Percentiles rank a stretch among this genome's conserved stretches.
These are phyloP conservation scores for Curvularia hawaiiensis DNA, from an alignment of 2,329 filamentous ascomycete genomes.

Conservation along the genomic window DNA sequence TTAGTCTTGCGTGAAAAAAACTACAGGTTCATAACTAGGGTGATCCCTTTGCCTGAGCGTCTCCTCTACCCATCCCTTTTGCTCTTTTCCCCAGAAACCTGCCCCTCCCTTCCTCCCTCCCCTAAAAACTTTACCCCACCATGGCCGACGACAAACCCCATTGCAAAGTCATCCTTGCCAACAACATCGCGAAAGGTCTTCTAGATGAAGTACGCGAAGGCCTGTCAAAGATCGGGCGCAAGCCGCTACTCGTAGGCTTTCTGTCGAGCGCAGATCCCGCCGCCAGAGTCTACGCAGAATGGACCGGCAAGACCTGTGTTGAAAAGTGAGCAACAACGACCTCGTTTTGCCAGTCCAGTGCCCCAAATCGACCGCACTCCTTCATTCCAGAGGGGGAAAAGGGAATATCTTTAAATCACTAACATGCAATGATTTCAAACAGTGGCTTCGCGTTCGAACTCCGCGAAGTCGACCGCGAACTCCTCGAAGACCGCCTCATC, in stretches of 20 bases:
- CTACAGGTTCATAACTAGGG: no score
- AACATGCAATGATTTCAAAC: background rate
- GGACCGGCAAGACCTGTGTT: conserved; percentile 93
- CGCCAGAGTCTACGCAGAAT: conserved; percentile 92
- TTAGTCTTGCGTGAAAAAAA: background rate
- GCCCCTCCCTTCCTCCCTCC: background rate
- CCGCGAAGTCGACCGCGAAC: conserved; percentile 81
- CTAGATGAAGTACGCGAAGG: conserved; percentile 78
- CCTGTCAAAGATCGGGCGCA: conserved; percentile 70
- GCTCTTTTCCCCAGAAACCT: conserved; percentile 1
- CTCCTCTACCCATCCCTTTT: background rate
- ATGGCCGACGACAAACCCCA: conserved; percentile 52
- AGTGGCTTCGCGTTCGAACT: conserved; percentile 92
- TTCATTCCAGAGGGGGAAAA: background rate
- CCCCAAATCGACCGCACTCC: background rate
- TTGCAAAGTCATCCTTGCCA: conserved; percentile 93
- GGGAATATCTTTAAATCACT: background rate
- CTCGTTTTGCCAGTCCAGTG: background rate
- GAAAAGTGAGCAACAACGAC: conserved; percentile 74
- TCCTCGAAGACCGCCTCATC: conserved; percentile 86
- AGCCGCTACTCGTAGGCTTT: conserved; percentile 86
- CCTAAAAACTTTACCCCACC: conserved; percentile 21
- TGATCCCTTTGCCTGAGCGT: background rate
- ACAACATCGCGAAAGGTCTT: conserved; percentile 82
- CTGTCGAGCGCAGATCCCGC: conserved; percentile 91